Conservation (phyloP, 768 basidiomycete species). For the Lentinula raphanica region DNA sequence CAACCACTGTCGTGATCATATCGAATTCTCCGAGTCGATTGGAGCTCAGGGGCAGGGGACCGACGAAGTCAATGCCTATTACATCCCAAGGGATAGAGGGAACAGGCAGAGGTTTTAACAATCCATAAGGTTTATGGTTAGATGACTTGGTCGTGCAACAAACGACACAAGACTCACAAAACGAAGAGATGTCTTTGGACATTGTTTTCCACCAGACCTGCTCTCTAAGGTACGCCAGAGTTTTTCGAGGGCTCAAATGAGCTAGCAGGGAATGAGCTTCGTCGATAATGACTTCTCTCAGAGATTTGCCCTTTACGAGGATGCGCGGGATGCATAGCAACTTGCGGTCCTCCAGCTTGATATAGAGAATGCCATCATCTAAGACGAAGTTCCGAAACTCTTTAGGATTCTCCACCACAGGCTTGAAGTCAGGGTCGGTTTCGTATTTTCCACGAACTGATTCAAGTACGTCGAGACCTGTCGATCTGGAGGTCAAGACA, state of each 20-base stretch:
- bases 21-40: conserved; percentile 17
- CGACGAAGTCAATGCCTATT: conserved; percentile 16
- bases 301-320: background rate
- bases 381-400: conserved; percentile 13
- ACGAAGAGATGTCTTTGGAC: conserved; percentile 13
- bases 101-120: background rate
- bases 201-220: conserved; percentile 15
- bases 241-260: conserved; percentile 26
- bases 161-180: conserved; percentile 18
- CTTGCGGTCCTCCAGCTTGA: conserved; percentile 2
- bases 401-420: conserved; percentile 8
- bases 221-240: conserved; percentile 19
- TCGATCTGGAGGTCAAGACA: too few species aligned
- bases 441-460: conserved; percentile 3
- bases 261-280: conserved; percentile 31
- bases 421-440: conserved; percentile 14
- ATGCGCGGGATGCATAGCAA: conserved; percentile 13
- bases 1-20: conserved; percentile 17
- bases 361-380: conserved; percentile 8
- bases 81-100: conserved; percentile 12
- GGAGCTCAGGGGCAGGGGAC: conserved; percentile 13
- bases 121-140: conserved; percentile 9
- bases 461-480: background rate
- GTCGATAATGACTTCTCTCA: conserved; percentile 22
- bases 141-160: conserved; percentile 7